A percentile compares a stretch with the other conserved stretches of the same genome.
These are phyloP conservation scores for Nyssa sinensis DNA, from an alignment of 148 eudicot species.

Conservation along the genomic window DNA sequence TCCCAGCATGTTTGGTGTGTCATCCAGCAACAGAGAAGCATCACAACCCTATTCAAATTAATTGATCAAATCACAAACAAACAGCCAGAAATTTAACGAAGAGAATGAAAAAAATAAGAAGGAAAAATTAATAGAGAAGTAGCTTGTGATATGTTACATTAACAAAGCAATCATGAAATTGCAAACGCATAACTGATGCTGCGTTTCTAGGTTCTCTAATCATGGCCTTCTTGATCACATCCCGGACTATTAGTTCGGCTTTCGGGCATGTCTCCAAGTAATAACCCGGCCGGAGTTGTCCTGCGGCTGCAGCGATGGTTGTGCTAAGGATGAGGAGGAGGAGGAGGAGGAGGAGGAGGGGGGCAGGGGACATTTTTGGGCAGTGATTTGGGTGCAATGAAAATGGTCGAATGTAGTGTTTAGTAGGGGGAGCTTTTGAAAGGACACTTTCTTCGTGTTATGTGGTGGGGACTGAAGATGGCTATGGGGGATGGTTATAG, in stretches of 20 bases:
- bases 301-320: too few species aligned
- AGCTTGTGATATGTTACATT: slow-evolving; percentile 43
- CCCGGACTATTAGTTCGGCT: slow-evolving; percentile 60
- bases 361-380: slow-evolving; percentile 26
- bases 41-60: slow-evolving; percentile 73
- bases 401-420: neutral
- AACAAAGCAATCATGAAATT: slow-evolving; percentile 94
- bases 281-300: slow-evolving; percentile 46
- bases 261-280: slow-evolving; percentile 64
- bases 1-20: slow-evolving; percentile 75
- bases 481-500: neutral
- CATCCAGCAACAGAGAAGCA: slow-evolving; percentile 82
- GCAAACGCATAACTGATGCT: slow-evolving; percentile 93
- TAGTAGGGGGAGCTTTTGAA: neutral
- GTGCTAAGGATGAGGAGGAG: slow-evolving; percentile 17
- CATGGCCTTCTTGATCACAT: slow-evolving; percentile 58
- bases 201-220: slow-evolving; percentile 55
- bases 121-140: neutral
- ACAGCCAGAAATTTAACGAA: too few species aligned
- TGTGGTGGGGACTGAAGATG: neutral
- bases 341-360: slow-evolving; percentile 35
- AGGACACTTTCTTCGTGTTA: too few species aligned
- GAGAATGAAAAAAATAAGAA: too few species aligned
- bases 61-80: neutral
- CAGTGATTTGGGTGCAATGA: neutral